These are phyloP conservation scores for Psophocarpus tetragonolobus DNA, from an alignment of 306 rosid genomes.

Conservation along the genomic window DNA sequence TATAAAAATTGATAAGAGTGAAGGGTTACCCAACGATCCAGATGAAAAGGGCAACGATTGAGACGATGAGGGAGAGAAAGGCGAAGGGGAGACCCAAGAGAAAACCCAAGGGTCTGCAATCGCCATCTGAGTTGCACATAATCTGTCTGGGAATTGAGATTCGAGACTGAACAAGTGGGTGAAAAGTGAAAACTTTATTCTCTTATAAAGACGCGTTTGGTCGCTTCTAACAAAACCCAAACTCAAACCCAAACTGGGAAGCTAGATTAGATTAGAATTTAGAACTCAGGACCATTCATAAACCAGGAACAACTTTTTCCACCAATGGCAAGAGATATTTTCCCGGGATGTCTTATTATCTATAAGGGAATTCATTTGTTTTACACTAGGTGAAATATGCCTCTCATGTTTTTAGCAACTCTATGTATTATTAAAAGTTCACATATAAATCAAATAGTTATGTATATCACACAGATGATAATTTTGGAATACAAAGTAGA, in stretches of 20 bases:
- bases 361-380: too few species aligned
- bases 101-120: constrained; percentile 92
- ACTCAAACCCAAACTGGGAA: background rate
- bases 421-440: too few species aligned
- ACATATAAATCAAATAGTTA: too few species aligned
- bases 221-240: constrained; percentile 23
- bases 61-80: constrained; percentile 63
- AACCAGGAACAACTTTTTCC: background rate
- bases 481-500: too few species aligned
- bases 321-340: background rate
- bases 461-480: too few species aligned
- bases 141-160: too few species aligned
- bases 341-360: background rate
- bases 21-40: constrained; percentile 77
- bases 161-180: too few species aligned
- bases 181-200: too few species aligned
- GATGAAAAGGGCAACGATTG: constrained; percentile 65
- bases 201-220: constrained; percentile 31
- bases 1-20: background rate
- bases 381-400: too few species aligned
- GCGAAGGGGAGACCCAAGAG: constrained; percentile 92
- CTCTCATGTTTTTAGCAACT: too few species aligned
- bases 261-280: background rate
- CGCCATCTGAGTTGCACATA: constrained; percentile 78
- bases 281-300: background rate